Percentiles rank a stretch among this genome's conserved stretches.
phyloP scores from a whole-genome alignment of 176 grass and related monocot genomes.

The Musa beccarii region DNA sequence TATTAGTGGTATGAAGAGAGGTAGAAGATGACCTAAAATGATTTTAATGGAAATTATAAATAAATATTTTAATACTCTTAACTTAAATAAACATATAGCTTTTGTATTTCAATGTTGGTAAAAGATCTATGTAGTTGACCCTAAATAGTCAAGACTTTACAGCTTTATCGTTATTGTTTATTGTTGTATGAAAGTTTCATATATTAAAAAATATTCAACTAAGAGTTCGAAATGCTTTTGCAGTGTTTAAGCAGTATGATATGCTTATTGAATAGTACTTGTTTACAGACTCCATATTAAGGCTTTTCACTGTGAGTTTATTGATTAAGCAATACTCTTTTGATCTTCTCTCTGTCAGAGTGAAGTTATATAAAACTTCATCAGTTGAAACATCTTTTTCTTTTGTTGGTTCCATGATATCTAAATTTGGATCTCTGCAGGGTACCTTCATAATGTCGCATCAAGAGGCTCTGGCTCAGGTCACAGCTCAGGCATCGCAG shows the following conservation, averaged over 20 bases:
- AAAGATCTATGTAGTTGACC: too few relatives aligned
- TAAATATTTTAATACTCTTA: too few relatives aligned
- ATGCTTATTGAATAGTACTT: background rate
- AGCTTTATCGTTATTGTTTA: too few relatives aligned
- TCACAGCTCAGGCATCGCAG: conserved; percentile 66
- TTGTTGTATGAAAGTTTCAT: too few relatives aligned
- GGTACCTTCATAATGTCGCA: conserved; percentile 79
- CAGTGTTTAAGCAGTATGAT: background rate
- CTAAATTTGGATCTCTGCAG: conserved; percentile 28
- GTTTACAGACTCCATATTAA: background rate
- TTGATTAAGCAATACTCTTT: background rate
- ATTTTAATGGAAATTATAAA: too few relatives aligned
- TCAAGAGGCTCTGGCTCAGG: conserved; percentile 78
- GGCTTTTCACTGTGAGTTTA: background rate
- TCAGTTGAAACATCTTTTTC: background rate
- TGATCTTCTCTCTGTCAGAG: background rate
- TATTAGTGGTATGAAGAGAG: too few relatives aligned
- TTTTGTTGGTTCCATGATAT: background rate
- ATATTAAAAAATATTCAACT: too few relatives aligned
- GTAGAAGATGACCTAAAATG: too few relatives aligned
- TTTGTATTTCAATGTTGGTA: too few relatives aligned
- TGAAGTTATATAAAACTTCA: conserved; percentile 12
- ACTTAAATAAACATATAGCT: too few relatives aligned
- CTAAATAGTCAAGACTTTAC: too few relatives aligned
- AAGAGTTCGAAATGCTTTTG: background rate